Base-by-base conservation (phyloP, 768 basidiomycete species). In the Obba rivulosa region DNA sequence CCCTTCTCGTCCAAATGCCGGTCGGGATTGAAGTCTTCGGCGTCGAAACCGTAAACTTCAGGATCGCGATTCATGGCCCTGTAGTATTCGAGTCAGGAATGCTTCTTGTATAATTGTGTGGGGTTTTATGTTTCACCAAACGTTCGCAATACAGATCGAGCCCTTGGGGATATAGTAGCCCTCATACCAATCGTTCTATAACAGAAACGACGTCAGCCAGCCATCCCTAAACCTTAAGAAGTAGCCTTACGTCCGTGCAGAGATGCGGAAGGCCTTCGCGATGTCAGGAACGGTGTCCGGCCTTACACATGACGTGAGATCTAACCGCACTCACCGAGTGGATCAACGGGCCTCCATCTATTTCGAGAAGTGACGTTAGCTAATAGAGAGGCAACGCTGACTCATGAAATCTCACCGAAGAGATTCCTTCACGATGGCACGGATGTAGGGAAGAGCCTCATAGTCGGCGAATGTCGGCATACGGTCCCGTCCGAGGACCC, bases 401-500 rank as follows among this genome's bases (percentile, higher is more conserved):
- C 13, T 17, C 11, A 13, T 17, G 39, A 41, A 20, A 11, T 13
- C 20, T 11, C 11, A 41, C 39, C 49, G 43, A 8, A 47, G 41
- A 3, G 28, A 34, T 24, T 52, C 50, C 28, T 52, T 52, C 16
- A 52, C 34, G 34, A 52, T 24, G 4, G 50, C 50, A 1, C 28
- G 40, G 13, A 52, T 17, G 35, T 47, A 52, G 7, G 46, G 45
- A 41, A 52, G 16, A 3, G 16, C 17, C 17, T 46, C 46, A 4
- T 23, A 47, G 35, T 41, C 47, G 3, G 57, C 57, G 46, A 66
- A 66, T 4, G 50, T 58, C 8, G 70, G 70, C 3, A 72, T 60
- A 0, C 72, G 62, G 42, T 66, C 64, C 3, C 35, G 47, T 13
- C 73, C 73, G 7, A 70, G 56, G 2, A 72, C 67, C 3, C 54